Evolutionary conservation across 208 protist genomes (phyloP), one percentile per base, ranked within the genome.

Genomic region (Crithidia acanthocephali): DNA sequence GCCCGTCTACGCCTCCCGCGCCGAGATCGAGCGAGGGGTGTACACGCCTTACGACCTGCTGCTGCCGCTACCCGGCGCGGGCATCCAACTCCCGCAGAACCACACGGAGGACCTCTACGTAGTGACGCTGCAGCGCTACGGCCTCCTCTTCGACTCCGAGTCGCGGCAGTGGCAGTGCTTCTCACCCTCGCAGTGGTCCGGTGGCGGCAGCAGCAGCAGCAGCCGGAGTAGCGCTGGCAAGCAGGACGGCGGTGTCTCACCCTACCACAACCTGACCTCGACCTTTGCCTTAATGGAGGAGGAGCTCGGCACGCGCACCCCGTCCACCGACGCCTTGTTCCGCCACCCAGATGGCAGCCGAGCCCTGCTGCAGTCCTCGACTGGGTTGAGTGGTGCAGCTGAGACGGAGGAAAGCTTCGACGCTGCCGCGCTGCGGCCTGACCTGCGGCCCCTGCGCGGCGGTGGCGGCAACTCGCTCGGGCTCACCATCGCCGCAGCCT

Each of bases 91-190:
- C 35, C 92, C 92, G 53, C 79, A 95, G 44, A 96, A 96, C 72
- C 85, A 96, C 77, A 95, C 92, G 10, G 74, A 88, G 45, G 88
- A 94, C 50, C 64, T 96, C 9, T 96, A 95, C 74, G 80, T 94
- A 55, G 82, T 93, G 23, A 91, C 89, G 33, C 70, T 96, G 65
- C 83, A 92, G 66, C 84, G 85, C 2, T 86, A 88, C 52, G 92
- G 92, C 22, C 85, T 96, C 57, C 60, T 79, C 0, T 93, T 93
- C 45, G 84, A 96, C 56, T 81, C 92, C 4, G 89, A 96, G 76
- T 73, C 73, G n/a, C 74, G 74, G 28, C 87, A 92, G 68, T 96
- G 92, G 90, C 74, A 84, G 45, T 80, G 85, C 64, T 96, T 96
- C 66, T 80, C 81, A 56, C 76, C 83, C 6, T 66, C 61, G 42